Percentiles rank a stretch among this genome's conserved stretches.
These are phyloP conservation scores for Gonapodya prolifera DNA, from an alignment of 192 early-diverging fungal genomes.

Conservation along the genomic window DNA sequence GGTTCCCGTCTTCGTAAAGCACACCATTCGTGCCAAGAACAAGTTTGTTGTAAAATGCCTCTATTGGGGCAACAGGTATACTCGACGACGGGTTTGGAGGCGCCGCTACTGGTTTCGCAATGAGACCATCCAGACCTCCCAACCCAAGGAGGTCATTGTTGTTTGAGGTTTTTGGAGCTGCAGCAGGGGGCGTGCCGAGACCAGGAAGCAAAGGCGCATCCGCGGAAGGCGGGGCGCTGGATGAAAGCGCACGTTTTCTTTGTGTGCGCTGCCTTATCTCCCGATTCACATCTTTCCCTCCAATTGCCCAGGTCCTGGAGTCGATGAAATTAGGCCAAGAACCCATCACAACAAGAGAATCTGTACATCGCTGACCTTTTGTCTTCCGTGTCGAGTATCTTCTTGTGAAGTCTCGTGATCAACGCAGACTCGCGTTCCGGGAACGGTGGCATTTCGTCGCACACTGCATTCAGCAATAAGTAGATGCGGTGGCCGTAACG, in stretches of 20 bases:
- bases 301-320: slow-evolving; percentile 89
- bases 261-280: slow-evolving; percentile 13
- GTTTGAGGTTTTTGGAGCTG: not conserved
- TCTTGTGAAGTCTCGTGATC: slow-evolving; percentile 66
- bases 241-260: not conserved
- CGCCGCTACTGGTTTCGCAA: not conserved
- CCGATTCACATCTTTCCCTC: slow-evolving; percentile 69
- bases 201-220: not conserved
- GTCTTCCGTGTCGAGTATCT: slow-evolving; percentile 84
- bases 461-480: slow-evolving; percentile 45
- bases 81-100: not conserved
- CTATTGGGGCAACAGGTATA: not conserved
- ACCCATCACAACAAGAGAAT: too few species aligned
- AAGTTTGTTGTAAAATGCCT: slow-evolving; percentile 18
- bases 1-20: slow-evolving; percentile 73
- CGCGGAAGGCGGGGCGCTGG: not conserved
- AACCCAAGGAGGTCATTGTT: not conserved
- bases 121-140: not conserved
- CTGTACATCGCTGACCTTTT: slow-evolving; percentile 38
- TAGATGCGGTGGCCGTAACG: too few species aligned
- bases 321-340: too few species aligned
- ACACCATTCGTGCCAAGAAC: slow-evolving; percentile 71
- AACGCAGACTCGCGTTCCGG: slow-evolving; percentile 87
- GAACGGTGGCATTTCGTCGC: slow-evolving; percentile 98
- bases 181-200: not conserved